Evolutionary conservation across 108 stramenopile species (phyloP), one percentile per base, ranked within the genome.

Genomic region (Cyclotella choctawhatcheeana): DNA sequence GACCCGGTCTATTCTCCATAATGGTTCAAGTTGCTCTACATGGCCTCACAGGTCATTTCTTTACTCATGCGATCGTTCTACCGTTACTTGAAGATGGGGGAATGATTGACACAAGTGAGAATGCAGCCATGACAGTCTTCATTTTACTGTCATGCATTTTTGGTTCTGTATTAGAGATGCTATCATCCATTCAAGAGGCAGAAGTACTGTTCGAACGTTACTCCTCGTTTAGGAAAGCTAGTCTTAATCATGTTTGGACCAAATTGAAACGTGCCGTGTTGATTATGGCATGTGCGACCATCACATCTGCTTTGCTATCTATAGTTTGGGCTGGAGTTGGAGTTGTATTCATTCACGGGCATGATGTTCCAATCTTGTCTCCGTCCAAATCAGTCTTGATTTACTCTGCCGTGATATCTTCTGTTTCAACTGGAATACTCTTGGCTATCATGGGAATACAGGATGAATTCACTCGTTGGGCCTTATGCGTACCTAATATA

Each of bases 381-480:
- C 51, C 43, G 0, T 69, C 62, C 2, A 30, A 43, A 1, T 30
- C 59, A 24, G 25, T 32, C 17, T 37, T 60, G 4, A 22, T 77
- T 22, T 68, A 32, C 53, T 70, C 68, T 5, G 20, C 60, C 0
- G 3, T 77, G 27, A 33, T 70, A n/a, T 77, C 76, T 6, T 69
- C 63, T 32, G 20, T 65, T 31, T 20, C 45, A 7, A 52, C 51
- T 34, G 68, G 50, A 43, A 25, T 64, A 6, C n/a, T 69, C 2
- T 33, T 70, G 17, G 54, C 26, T 24, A 47, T 69, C 30, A 34
- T 77, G 63, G 52, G 21, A 30, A 40, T 77, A 4, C 76, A 77
- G 54, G 76, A 70, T 14, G 68, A 64, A 34, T 64, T 69, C 63
- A 59, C 76, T 25, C 52, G 76, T 25, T 77, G 68, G 76, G 69